Evolutionary conservation across 176 grass and related monocot species (phyloP).

Genomic region (Oryza meridionalis): DNA sequence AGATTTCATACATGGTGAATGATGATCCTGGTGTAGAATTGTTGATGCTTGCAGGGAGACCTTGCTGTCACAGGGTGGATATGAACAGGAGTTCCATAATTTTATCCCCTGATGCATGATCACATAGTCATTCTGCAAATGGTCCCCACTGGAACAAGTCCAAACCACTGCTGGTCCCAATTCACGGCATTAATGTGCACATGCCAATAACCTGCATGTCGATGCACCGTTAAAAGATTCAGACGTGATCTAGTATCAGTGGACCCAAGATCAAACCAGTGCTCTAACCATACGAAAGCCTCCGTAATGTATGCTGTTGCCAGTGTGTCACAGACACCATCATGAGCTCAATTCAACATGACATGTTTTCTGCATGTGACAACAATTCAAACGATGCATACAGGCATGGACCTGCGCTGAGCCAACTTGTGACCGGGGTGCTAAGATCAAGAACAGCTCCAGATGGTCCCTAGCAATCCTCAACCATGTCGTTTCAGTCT

Average conservation of each 20-base stretch:
- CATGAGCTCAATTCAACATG: constrained; percentile 23
- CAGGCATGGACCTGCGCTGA: constrained; percentile 33
- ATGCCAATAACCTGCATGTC: constrained; percentile 39
- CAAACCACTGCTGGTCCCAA: constrained; percentile 17
- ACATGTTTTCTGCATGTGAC: constrained; percentile 26
- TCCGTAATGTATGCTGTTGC: background rate
- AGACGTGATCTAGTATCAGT: background rate
- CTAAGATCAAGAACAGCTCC: constrained; percentile 34
- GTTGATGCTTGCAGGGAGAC: background rate
- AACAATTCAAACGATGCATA: constrained; percentile 18
- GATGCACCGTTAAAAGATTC: constrained; percentile 10
- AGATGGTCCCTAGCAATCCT: constrained; percentile 45
- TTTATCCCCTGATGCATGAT: constrained; percentile 6
- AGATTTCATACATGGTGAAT: constrained; percentile 5
- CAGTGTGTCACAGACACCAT: constrained; percentile 19
- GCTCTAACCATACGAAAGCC: background rate
- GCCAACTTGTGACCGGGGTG: constrained; percentile 28
- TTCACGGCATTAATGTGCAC: constrained; percentile 33
- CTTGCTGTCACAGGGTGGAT: constrained; percentile 33
- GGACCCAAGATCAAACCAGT: constrained; percentile 38
- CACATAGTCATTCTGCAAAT: constrained; percentile 25
- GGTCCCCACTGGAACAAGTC: constrained; percentile 39
- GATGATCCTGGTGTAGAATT: background rate
- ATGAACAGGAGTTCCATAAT: background rate
- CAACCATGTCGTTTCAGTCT: background rate